phyloP scores from a whole-genome alignment of 139 green algal genomes.

The Zygnema cylindricum region DNA sequence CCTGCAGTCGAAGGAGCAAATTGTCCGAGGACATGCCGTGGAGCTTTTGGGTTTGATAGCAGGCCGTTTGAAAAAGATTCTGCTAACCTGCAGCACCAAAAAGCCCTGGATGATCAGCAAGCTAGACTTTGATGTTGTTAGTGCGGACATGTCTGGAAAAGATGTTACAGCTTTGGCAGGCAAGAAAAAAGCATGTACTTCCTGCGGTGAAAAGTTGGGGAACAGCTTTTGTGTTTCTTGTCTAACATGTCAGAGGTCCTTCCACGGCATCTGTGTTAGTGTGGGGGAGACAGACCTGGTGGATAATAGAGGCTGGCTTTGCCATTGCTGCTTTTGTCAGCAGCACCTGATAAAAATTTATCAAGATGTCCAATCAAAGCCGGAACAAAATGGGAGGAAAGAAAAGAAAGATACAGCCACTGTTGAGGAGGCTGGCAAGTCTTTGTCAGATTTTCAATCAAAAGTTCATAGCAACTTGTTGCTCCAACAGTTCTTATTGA shows the following conservation, averaged over 20 bases:
- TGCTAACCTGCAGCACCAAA: neutral
- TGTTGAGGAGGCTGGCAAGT: neutral
- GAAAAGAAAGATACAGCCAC: neutral
- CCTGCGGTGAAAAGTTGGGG: neutral
- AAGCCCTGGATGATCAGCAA: neutral
- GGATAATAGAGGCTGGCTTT: slow-evolving; percentile 6
- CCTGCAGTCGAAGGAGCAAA: slow-evolving; percentile 17
- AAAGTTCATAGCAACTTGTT: neutral
- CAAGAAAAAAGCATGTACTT: neutral
- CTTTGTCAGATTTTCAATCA: neutral
- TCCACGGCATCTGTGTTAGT: neutral
- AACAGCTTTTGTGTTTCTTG: neutral
- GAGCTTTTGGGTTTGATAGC: slow-evolving; percentile 19
- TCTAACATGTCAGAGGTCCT: neutral
- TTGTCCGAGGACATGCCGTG: neutral
- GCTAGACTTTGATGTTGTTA: neutral
- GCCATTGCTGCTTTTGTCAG: slow-evolving; percentile 4
- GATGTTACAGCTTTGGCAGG: neutral
- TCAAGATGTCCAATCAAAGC: neutral
- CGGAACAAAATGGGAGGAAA: neutral
- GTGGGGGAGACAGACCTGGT: neutral
- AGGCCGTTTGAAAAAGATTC: slow-evolving; percentile 12
- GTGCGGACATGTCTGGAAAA: neutral
- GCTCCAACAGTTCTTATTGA: neutral
- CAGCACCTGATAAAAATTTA: neutral